Percentiles rank a stretch among this genome's conserved stretches.
phyloP scores from a whole-genome alignment of 345 rosid genomes.

The Ailanthus altissimus region DNA sequence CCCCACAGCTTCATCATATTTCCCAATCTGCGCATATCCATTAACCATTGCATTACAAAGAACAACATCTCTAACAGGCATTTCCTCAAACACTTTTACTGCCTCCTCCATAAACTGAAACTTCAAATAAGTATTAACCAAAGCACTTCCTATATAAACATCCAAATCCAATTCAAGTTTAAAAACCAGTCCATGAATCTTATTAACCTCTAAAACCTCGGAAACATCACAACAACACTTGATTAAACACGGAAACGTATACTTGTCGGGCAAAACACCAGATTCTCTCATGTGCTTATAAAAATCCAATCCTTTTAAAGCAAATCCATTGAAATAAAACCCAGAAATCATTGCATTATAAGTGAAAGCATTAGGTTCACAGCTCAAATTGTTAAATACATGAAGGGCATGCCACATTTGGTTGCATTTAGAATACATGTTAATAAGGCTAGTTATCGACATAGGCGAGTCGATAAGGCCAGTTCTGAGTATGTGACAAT shows the following conservation, averaged over 20 bases:
- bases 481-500: slow-evolving; percentile 48
- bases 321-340: slow-evolving; percentile 43
- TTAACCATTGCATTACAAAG: slow-evolving; percentile 70
- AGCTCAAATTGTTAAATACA: slow-evolving; percentile 25
- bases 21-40: slow-evolving; percentile 52
- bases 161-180: slow-evolving; percentile 58
- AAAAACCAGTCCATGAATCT: slow-evolving; percentile 55
- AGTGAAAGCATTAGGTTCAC: slow-evolving; percentile 43
- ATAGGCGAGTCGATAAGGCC: slow-evolving; percentile 45
- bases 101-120: slow-evolving; percentile 43
- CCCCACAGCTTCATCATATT: slow-evolving; percentile 43
- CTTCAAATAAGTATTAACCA: slow-evolving; percentile 45
- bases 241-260: slow-evolving; percentile 61
- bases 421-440: slow-evolving; percentile 63
- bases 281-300: slow-evolving; percentile 45
- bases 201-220: slow-evolving; percentile 44
- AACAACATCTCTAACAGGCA: slow-evolving; percentile 55
- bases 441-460: slow-evolving; percentile 60
- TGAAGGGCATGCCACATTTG: slow-evolving; percentile 34
- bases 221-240: slow-evolving; percentile 49
- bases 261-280: slow-evolving; percentile 56
- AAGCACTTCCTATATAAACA: slow-evolving; percentile 52
- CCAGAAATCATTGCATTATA: slow-evolving; percentile 61
- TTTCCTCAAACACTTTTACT: slow-evolving; percentile 52
- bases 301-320: slow-evolving; percentile 40